Evolutionary conservation across 129 eudicot species (phyloP).

Genomic region (Artemisia annua): DNA sequence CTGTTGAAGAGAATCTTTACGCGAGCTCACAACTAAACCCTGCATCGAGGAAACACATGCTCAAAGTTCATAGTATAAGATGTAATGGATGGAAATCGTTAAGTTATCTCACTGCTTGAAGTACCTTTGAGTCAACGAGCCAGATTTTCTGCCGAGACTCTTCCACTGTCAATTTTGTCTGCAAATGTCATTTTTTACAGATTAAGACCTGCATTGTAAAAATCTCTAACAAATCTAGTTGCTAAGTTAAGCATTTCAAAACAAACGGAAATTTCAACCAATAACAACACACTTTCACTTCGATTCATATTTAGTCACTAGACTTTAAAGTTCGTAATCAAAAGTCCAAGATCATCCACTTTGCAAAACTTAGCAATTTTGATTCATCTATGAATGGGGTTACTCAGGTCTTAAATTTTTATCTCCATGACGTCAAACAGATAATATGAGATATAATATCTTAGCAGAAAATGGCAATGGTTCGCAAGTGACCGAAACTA

Average conservation of each 20-base stretch:
- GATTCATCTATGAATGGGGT: background rate
- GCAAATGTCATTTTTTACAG: slow-evolving; percentile 11
- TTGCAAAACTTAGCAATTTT: background rate
- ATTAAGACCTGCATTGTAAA: slow-evolving; percentile 6
- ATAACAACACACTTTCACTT: background rate
- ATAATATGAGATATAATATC: background rate
- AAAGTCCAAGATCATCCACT: background rate
- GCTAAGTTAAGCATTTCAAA: background rate
- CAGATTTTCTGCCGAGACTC: slow-evolving; percentile 85
- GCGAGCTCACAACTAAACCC: slow-evolving; percentile 86
- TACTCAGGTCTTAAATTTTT: background rate
- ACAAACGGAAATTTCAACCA: background rate
- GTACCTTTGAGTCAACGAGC: slow-evolving; percentile 98
- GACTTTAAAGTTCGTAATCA: background rate
- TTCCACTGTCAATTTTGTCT: slow-evolving; percentile 70
- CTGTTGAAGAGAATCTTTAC: slow-evolving; percentile 85
- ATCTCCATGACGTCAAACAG: background rate
- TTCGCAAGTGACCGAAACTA: background rate
- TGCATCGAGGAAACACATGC: slow-evolving; percentile 20
- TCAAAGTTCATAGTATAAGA: background rate
- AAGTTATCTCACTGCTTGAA: background rate
- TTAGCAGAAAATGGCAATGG: background rate
- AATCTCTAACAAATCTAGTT: background rate
- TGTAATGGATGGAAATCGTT: background rate
- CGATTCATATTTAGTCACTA: background rate